These are phyloP conservation scores for Fusarium xyrophilum DNA, from an alignment of 2,329 filamentous ascomycete genomes.

Conservation along the genomic window DNA sequence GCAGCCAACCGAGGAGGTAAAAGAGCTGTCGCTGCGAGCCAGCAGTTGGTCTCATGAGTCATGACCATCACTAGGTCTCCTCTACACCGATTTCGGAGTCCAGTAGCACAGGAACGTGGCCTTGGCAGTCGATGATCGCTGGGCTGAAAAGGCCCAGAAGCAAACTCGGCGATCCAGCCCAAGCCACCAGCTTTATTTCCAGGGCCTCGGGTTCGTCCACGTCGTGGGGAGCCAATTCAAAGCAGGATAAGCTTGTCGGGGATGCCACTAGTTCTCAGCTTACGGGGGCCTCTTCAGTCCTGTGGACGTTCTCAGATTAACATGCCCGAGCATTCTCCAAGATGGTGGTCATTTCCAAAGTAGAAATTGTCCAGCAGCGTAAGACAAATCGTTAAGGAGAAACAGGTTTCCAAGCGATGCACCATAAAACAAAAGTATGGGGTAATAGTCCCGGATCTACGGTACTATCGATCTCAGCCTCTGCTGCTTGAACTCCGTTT, in stretches of 20 bases:
- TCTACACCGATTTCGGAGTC: not conserved
- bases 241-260: not conserved
- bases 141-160: not conserved
- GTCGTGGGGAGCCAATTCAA: not conserved
- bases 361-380: not conserved
- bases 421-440: not conserved
- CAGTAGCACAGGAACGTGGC: not conserved
- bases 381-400: not conserved
- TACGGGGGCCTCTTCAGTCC: not conserved
- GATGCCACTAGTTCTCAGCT: not conserved
- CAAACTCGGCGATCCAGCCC: not conserved
- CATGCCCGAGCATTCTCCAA: accelerated
- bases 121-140: not conserved
- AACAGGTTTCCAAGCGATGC: not conserved
- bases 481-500: conserved; percentile 10
- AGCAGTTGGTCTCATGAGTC: not conserved
- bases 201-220: not conserved
- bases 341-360: not conserved
- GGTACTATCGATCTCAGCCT: not conserved
- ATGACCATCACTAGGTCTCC: not conserved
- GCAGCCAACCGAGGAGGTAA: not conserved
- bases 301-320: not conserved
- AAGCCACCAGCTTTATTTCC: conserved; percentile 15
- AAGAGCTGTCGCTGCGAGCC: too few species aligned
- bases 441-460: not conserved